phyloP scores from a whole-genome alignment of 371 early-diverging fungal species.

The Mortierella sp. region DNA sequence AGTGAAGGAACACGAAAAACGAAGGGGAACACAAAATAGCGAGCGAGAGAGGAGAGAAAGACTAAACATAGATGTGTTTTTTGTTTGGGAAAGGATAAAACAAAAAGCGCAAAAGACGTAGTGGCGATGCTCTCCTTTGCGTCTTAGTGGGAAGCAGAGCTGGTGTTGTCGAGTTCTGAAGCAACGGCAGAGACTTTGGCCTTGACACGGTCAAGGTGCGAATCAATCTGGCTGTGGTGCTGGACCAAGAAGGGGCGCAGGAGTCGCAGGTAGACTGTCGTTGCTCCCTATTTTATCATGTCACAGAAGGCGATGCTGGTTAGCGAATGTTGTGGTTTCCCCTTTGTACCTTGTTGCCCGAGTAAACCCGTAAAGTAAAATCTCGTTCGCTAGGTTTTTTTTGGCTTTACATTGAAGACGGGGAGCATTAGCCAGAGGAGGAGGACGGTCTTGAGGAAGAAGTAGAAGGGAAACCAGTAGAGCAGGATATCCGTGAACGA shows the following conservation, averaged over 20 bases:
- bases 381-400: neutral
- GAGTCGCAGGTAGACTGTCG: conserved; percentile 61
- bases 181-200: conserved; percentile 30
- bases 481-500: conserved; percentile 84
- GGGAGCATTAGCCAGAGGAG: conserved; percentile 87
- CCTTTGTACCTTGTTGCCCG: neutral
- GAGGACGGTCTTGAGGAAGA: conserved; percentile 85
- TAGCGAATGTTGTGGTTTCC: neutral
- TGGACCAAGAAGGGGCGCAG: conserved; percentile 64
- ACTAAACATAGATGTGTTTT: too few species aligned
- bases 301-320: neutral
- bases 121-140: too few species aligned
- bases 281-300: conserved; percentile 60
- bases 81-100: too few species aligned
- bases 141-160: neutral
- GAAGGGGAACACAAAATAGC: too few species aligned
- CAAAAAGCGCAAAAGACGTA: too few species aligned
- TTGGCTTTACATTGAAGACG: conserved; percentile 60
- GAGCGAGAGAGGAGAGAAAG: too few species aligned
- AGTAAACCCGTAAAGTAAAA: neutral
- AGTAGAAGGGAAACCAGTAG: conserved; percentile 94
- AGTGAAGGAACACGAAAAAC: too few species aligned
- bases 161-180: conserved; percentile 22
- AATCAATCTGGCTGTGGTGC: conserved; percentile 34
- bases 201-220: conserved; percentile 20